Base-by-base conservation (phyloP, 371 early-diverging fungal genomes). In the Mucor plumbeus region DNA sequence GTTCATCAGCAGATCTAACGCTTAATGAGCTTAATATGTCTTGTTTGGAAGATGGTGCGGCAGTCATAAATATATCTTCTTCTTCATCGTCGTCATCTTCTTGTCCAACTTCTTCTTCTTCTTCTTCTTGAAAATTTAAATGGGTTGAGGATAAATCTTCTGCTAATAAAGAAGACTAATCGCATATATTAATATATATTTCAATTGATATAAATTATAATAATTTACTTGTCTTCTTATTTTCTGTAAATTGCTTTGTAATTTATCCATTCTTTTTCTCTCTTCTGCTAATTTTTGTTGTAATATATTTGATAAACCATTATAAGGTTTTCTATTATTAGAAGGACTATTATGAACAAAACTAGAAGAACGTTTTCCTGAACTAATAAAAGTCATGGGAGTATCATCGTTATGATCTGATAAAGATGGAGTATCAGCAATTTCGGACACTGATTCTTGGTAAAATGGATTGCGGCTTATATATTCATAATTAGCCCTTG, bases 221-320 rank as follows among this genome's bases (percentile, higher is more conserved):
- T 40, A 14, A 54, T 26, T 60, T 72, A 68, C 72, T 35, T 72
- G 68, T 72, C 68, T 58, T 54, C 48, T 61, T 5, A 72, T 64
- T 7, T 31, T 39, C 15, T 56, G 17, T 5, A 72, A 15, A 34
- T 41, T 68, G 2, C 39, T 38, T 57, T 65, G 65, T 11, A 72
- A 33, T 15, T 38, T n/a, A 7, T 72, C 68, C 53, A 72, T 61
- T 50, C 69, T 44, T 54, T 43, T 50, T 41, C 58, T 68, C 39
- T 68, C 64, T 43, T 64, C 64, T 13, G 14, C 33, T 57, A 68
- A 7, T 19, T 36, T 40, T 61, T 61, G 41, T 0, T 39, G 50
- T 4, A 60, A n/a, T 19, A 35, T 26, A 13, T 38, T 11, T 4
- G 26, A 48, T 8, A 44, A 7, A n/a, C 44, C 17, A 44, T 3